Base-by-base conservation (phyloP, 495 filamentous ascomycete genomes). In the Xylaria venustula region DNA sequence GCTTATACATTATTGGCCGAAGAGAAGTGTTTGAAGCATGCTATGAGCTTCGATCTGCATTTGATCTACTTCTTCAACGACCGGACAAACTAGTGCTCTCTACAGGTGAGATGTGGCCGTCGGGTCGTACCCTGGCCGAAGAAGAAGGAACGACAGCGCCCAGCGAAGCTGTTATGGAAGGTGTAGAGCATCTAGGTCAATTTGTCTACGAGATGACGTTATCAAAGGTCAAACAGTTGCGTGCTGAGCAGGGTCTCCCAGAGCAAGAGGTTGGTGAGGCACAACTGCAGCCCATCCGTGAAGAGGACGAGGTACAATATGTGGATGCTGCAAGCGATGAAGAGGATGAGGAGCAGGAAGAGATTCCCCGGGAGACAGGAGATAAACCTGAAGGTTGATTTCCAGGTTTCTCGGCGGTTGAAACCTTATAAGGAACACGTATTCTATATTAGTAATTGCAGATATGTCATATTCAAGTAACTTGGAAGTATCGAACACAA, bases 141-240 rank as follows among this genome's bases (percentile, higher is more conserved):
- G 79, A 85, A n/a, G 79, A 83, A 11, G 84, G 83, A 52, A 81
- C 77, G 23, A 62, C 71, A 20, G 72, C 81, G 11, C 73, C 71
- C 4, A 79, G 76, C 3, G 75, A 83, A 69, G 73, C 80, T 54
- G 81, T 84, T 7, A 98, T 98, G 91, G 90, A 90, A 67, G 85
- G 90, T 30, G 86, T 97, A 7, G 94, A 97, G 76, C 94, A 98
- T 80, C 75, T 98, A 36, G 95, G 94, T 5, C 90, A 97, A 76
- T 98, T 97, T 76, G 94, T 98, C 22, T 96, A 86, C 75, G 91
- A 98, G 76, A 98, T 98, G 91, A 93, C 93, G 12, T 81, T 88
- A 65, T 90, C 92, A 20, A 94, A 90, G 72, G 75, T 97, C 7
- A 71, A 78, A 68, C 76, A 82, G 68, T 54, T 83, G 49, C 70